phyloP scores from a whole-genome alignment of 1,139 yeast genomes.

The Blastobotrys proliferans region DNA sequence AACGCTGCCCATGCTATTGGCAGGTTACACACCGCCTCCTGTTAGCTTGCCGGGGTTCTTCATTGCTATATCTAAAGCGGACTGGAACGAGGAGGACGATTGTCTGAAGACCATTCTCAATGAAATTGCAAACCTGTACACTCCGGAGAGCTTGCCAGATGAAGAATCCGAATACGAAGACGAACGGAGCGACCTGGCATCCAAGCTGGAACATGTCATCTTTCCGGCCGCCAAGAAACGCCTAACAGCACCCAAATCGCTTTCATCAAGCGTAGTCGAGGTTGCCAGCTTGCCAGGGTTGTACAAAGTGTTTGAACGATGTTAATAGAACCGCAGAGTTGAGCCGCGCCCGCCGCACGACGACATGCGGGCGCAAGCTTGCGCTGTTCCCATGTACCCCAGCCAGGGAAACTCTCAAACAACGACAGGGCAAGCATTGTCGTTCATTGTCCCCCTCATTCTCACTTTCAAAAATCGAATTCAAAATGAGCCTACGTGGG shows the following conservation, averaged over 20 bases:
- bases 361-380: too few species aligned
- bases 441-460: too few species aligned
- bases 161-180: conserved; percentile 25
- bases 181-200: conserved; percentile 13
- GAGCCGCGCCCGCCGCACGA: neutral
- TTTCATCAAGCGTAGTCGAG: conserved; percentile 61
- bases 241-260: conserved; percentile 57
- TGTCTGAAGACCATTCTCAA: conserved; percentile 63
- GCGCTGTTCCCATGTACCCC: neutral
- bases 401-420: neutral
- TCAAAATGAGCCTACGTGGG: too few species aligned
- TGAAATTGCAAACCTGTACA: conserved; percentile 68
- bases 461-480: too few species aligned
- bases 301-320: conserved; percentile 88
- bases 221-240: conserved; percentile 65
- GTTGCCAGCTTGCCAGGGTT: conserved; percentile 90
- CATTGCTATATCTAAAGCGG: conserved; percentile 56
- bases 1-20: conserved; percentile 64
- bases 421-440: too few species aligned
- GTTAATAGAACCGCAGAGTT: conserved; percentile 48
- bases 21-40: conserved; percentile 55
- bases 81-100: conserved; percentile 61
- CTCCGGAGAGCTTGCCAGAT: conserved; percentile 52
- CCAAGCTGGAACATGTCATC: conserved; percentile 49
- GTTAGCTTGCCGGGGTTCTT: conserved; percentile 64